A percentile compares a stretch with the other conserved stretches of the same genome.
Conservation (phyloP, 345 rosid species). For the Balakata baccata region DNA sequence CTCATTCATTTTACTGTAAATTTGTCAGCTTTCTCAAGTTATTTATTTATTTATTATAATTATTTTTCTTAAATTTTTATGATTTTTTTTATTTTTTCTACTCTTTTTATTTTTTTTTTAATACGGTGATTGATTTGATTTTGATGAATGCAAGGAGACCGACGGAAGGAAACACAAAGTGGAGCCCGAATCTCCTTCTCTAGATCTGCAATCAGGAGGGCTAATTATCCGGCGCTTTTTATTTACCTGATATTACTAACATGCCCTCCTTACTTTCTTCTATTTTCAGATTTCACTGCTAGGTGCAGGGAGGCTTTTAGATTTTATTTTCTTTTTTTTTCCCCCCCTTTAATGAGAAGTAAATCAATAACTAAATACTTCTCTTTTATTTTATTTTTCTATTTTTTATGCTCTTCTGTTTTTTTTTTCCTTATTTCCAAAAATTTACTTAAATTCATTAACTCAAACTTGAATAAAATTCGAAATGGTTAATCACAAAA, state of each 20-base stretch:
- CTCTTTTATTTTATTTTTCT: too few relatives aligned
- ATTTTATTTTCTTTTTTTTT: too few relatives aligned
- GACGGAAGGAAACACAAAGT: slow-evolving; percentile 14
- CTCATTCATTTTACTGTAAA: background rate
- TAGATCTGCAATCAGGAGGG: slow-evolving; percentile 34
- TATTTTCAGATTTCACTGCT: background rate
- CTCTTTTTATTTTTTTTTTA: too few relatives aligned
- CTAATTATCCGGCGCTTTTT: slow-evolving; percentile 29
- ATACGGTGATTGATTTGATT: too few relatives aligned
- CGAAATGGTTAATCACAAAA: slow-evolving; percentile 37
- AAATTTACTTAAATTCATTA: too few relatives aligned
- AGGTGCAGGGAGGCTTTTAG: too few relatives aligned
- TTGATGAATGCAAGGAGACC: slow-evolving; percentile 3
- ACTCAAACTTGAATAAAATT: too few relatives aligned
- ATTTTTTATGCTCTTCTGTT: too few relatives aligned
- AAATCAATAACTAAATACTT: too few relatives aligned
- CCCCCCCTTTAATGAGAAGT: too few relatives aligned
- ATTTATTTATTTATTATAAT: background rate
- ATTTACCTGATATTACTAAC: slow-evolving; percentile 5
- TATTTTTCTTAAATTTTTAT: background rate
- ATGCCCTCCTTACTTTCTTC: background rate
- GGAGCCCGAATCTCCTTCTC: slow-evolving; percentile 24
- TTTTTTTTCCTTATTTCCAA: too few relatives aligned
- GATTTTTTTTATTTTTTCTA: background rate
- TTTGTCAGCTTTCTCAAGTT: slow-evolving; percentile 26